Evolutionary conservation across 2,329 filamentous ascomycete genomes (phyloP).

Genomic region (Penicillium sp.): DNA sequence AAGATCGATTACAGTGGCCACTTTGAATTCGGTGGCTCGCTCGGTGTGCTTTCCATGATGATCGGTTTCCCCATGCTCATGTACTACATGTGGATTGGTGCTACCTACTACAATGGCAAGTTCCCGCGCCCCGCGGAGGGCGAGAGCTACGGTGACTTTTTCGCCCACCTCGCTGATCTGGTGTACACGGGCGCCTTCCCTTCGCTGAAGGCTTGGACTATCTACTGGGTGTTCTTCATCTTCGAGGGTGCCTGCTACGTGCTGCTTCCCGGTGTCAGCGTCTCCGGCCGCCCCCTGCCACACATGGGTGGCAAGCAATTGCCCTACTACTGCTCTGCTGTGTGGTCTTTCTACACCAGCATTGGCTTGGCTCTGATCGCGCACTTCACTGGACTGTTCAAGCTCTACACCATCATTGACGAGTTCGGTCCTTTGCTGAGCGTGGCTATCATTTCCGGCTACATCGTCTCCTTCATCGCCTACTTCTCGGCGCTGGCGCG

Average conservation of each 20-base stretch:
- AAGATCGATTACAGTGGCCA: constrained; percentile 53
- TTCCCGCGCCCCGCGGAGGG: constrained; percentile 68
- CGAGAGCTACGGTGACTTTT: constrained; percentile 72
- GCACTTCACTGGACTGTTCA: constrained; percentile 83
- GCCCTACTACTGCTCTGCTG: constrained; percentile 90
- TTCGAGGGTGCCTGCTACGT: constrained; percentile 84
- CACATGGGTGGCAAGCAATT: constrained; percentile 84
- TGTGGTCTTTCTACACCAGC: constrained; percentile 84
- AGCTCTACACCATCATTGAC: constrained; percentile 87
- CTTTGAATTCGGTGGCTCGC: constrained; percentile 83
- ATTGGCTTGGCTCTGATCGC: constrained; percentile 70
- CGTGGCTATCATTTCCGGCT: constrained; percentile 90
- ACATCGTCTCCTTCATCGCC: constrained; percentile 76
- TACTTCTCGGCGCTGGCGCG: constrained; percentile 82
- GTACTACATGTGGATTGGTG: constrained; percentile 99
- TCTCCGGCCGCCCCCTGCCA: constrained; percentile 83
- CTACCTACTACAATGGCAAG: constrained; percentile 86
- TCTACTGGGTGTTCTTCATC: constrained; percentile 93
- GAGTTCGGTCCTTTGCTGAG: constrained; percentile 92
- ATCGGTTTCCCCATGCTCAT: constrained; percentile 89
- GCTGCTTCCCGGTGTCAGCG: constrained; percentile 81
- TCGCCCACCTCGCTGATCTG: constrained; percentile 67
- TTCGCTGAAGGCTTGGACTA: constrained; percentile 77
- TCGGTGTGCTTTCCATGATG: constrained; percentile 85
- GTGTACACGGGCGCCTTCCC: constrained; percentile 86